Percentiles rank a stretch among this genome's conserved stretches.
phyloP scores from a whole-genome alignment of 148 eudicot genomes.

The Simmondsia chinensis region DNA sequence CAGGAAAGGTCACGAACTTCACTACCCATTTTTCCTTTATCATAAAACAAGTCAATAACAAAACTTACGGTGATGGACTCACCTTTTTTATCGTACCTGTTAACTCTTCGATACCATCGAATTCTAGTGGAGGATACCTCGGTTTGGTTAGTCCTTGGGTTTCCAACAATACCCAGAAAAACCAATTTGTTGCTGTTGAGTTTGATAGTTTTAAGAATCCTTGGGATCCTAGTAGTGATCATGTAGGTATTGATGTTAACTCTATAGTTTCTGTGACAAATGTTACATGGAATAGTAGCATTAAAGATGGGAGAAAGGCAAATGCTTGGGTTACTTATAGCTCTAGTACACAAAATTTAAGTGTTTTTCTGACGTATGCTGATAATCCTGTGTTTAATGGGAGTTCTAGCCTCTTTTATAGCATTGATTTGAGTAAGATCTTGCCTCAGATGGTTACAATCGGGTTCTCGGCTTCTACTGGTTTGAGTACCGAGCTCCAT shows the following conservation, averaged over 20 bases:
- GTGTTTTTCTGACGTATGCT: slow-evolving; percentile 26
- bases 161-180: neutral
- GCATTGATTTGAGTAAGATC: slow-evolving; percentile 20
- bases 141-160: slow-evolving; percentile 12
- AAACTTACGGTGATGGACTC: slow-evolving; percentile 26
- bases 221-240: slow-evolving; percentile 32
- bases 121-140: slow-evolving; percentile 22
- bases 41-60: slow-evolving; percentile 5
- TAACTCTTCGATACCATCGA: slow-evolving; percentile 5
- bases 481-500: slow-evolving; percentile 14
- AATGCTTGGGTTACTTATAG: slow-evolving; percentile 35
- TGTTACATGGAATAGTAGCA: slow-evolving; percentile 12
- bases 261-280: slow-evolving; percentile 20
- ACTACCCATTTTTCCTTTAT: slow-evolving; percentile 36
- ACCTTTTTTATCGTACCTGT: slow-evolving; percentile 25
- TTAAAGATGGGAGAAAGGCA: slow-evolving; percentile 13
- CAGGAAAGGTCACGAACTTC: slow-evolving; percentile 19
- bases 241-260: slow-evolving; percentile 38
- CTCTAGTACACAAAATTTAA: slow-evolving; percentile 20
- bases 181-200: slow-evolving; percentile 33
- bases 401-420: slow-evolving; percentile 15
- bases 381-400: slow-evolving; percentile 13
- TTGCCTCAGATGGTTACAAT: slow-evolving; percentile 27
- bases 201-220: slow-evolving; percentile 22
- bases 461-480: slow-evolving; percentile 39